Percentiles rank a stretch among this genome's conserved stretches.
These are phyloP conservation scores for Coemansia interrupta DNA, from an alignment of 192 early-diverging fungal species.

Conservation along the genomic window DNA sequence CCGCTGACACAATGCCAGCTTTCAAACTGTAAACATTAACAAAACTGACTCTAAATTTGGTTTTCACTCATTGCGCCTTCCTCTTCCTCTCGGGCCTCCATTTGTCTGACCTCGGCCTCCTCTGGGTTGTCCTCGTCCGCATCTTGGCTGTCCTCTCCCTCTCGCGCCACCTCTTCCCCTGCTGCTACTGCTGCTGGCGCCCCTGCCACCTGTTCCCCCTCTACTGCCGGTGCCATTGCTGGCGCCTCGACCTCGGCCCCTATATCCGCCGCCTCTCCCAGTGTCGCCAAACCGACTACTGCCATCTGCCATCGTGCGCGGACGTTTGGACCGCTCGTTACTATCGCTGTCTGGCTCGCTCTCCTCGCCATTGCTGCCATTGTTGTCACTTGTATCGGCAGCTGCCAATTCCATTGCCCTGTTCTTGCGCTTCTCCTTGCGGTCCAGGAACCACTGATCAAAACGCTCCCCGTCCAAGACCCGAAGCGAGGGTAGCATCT, in stretches of 20 bases:
- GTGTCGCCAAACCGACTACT: conserved; percentile 1
- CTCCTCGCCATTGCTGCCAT: not conserved
- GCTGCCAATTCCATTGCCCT: not conserved
- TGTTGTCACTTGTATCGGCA: not conserved
- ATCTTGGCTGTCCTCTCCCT: not conserved
- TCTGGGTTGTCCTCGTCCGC: not conserved
- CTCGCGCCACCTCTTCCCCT: not conserved
- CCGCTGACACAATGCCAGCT: not conserved
- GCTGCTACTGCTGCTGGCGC: conserved; percentile 4
- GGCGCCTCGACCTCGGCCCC: not conserved
- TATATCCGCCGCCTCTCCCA: not conserved
- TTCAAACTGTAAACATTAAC: conserved; percentile 5
- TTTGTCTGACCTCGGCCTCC: not conserved
- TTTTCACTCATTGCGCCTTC: not conserved
- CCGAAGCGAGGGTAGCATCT: conserved; percentile 13
- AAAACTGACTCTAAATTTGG: not conserved
- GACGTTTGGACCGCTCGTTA: not conserved
- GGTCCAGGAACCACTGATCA: conserved; percentile 18
- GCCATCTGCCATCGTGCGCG: not conserved
- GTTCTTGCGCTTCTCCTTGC: conserved; percentile 17
- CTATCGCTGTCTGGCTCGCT: not conserved
- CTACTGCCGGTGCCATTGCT: not conserved
- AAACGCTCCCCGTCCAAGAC: conserved; percentile 27
- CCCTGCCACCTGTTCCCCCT: conserved; percentile 1
- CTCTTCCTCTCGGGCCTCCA: not conserved